Base-by-base conservation (phyloP, 495 filamentous ascomycete species). In the Cenococcum geophilum region DNA sequence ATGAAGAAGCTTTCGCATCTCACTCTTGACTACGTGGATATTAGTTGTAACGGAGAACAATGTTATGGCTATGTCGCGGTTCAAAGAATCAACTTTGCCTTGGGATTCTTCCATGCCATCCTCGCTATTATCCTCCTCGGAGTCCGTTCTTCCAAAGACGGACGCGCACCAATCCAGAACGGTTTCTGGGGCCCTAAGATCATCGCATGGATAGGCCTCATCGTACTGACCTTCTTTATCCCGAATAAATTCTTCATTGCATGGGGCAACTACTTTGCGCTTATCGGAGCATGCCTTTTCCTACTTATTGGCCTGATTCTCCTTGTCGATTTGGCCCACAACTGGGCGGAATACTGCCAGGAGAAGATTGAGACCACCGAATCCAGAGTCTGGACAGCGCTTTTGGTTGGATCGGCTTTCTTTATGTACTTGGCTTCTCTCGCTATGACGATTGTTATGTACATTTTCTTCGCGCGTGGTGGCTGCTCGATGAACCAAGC, bases 51-150 rank as follows among this genome's bases (percentile, higher is more conserved):
- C 40, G 90, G 89, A 20, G 91, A 95, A 63, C 81, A 92, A 68
- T 98, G 93, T 74, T 86, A 93, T 69, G 93, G 93, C 48, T 98
- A 91, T 82, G 86, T 96, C 27, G 93, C 93, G 10, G 95, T 97
- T 42, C 91, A 98, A 75, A 82, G 93, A 47, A 95, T 97, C 79
- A 96, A 97, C 76, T 98, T 97, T 69, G 95, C 89, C 34, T 88
- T 98, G 55, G 93, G 92, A 48, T 77, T 95, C 40, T 96, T 98
- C 78, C 93, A 98, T 74, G 77, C 91, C 50, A 77, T 95, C 59
- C 82, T 97, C 60, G 91, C 89, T 1, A 70, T 89, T 55, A 79
- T 96, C 23, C 80, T 98, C 32, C 75, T 98, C 23, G 95, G 95
- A 42, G 92, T 98, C 55, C 83, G 82, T 52, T 88, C 83, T 12